Conservation (phyloP, 2,329 filamentous ascomycete species). For the Elsinoe batatas region DNA sequence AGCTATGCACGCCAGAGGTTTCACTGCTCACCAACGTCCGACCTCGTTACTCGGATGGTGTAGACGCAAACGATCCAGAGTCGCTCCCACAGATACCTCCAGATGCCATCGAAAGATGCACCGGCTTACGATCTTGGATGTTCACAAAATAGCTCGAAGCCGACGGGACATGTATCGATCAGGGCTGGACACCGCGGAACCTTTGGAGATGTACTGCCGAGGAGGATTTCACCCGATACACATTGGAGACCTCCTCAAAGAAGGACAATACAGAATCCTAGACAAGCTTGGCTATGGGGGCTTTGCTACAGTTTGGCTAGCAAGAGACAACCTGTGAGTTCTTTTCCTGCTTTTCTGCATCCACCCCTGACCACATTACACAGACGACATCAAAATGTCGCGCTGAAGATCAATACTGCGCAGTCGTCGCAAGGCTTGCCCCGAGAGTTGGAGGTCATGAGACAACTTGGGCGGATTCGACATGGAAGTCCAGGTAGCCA, state of each 20-base stretch:
- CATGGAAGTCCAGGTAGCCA: not conserved
- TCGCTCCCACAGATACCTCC: no score
- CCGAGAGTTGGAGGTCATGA: not conserved
- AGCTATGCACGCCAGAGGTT: no score
- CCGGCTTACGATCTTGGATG: not conserved
- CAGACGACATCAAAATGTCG: not conserved
- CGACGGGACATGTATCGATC: not conserved
- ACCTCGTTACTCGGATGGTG: no score
- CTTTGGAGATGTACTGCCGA: slow-evolving; percentile 16
- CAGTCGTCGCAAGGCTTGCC: not conserved
- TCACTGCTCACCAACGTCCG: no score
- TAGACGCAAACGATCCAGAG: no score
- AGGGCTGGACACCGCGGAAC: slow-evolving; percentile 6
- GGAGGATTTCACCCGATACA: slow-evolving; percentile 28
- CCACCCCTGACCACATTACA: not conserved
- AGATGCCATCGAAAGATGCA: no score
- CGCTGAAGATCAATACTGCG: not conserved
- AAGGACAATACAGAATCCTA: slow-evolving; percentile 28
- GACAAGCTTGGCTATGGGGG: slow-evolving; percentile 31
- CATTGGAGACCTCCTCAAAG: slow-evolving; percentile 23
- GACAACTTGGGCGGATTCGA: not conserved
- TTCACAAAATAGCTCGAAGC: not conserved
- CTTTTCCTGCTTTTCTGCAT: not conserved
- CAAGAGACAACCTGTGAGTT: slow-evolving; percentile 24
- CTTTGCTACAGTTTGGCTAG: slow-evolving; percentile 30